A percentile compares a stretch with the other conserved stretches of the same genome.
Conservation (phyloP, 441 rosid genomes). For the Gossypium laxum region DNA sequence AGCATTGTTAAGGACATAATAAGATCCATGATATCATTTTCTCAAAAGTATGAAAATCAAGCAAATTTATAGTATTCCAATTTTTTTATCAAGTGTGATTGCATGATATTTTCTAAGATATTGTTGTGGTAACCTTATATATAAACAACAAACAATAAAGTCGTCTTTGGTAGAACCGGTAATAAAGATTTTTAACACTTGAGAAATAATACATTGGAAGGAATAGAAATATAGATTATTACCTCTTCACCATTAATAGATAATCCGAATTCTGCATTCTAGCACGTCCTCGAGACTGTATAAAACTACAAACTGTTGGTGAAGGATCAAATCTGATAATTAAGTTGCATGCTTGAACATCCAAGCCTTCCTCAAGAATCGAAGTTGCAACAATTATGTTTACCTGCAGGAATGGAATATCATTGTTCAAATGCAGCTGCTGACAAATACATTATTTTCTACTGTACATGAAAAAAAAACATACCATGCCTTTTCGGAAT, state of each 20-base stretch:
- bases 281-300: slow-evolving; percentile 93
- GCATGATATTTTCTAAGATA: background rate
- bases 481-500: slow-evolving; percentile 72
- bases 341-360: slow-evolving; percentile 79
- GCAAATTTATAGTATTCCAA: background rate
- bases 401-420: slow-evolving; percentile 39
- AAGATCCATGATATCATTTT: background rate
- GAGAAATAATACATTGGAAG: slow-evolving; percentile 9
- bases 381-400: slow-evolving; percentile 81
- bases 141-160: background rate
- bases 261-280: slow-evolving; percentile 79
- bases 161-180: background rate
- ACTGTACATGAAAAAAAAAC: background rate
- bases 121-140: background rate
- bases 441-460: background rate
- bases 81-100: background rate
- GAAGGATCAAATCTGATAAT: slow-evolving; percentile 82
- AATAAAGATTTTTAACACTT: background rate
- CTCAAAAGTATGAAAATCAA: background rate
- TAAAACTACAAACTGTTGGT: slow-evolving; percentile 68
- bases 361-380: slow-evolving; percentile 89
- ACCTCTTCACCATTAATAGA: slow-evolving; percentile 66
- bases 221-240: slow-evolving; percentile 6
- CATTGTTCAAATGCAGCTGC: background rate
- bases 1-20: background rate